Evolutionary conservation across 306 rosid genomes (phyloP), one percentile per base, ranked within the genome.

Genomic region (Benincasa hispida): DNA sequence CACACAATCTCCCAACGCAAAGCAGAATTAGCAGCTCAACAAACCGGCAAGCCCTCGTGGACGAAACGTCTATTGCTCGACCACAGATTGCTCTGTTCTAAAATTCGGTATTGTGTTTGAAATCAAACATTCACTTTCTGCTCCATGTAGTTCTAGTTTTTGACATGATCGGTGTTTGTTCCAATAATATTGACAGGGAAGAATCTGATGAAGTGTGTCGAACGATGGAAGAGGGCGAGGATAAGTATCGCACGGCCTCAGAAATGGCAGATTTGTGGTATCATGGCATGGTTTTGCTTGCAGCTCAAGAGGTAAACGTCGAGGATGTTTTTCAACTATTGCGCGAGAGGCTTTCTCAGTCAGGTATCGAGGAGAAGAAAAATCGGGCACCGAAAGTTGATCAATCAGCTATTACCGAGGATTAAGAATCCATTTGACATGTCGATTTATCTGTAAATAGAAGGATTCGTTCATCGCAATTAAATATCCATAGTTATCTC

Each of bases 261-360:
- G 97, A 91, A 87, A 87, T 89, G 90, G 98, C 88, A 25, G 96
- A 94, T 80, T 88, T 94, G 67, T 82, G 90, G 59, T 94, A 91
- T 45, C 98, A 94, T 77, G 81, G 89, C 70, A 87, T 91, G 93
- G 97, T 90, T 84, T 78, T 90, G 48, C 74, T 91, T 74, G 90
- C 91, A 39, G 48, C 69, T 14, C 84, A 85, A 83, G 96, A 79
- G 75, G 98, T 89, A 59, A 87, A 88, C 56, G 77, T 94, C 48
- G 95, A 94, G 92, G 95, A 91, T 74, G 97, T 94, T 79, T 48
- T 94, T 76, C 86, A 86, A 79, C 84, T 86, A 79, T 86, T 92
- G 50, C 87, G 93, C 8, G 83, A 78, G 77, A 86, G 97, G 78
- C 90, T 92, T 84, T 90, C 97, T 39, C 91, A 91, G 83, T 91